phyloP scores from a whole-genome alignment of 495 filamentous ascomycete genomes.

The Lasiosphaeria ovina region DNA sequence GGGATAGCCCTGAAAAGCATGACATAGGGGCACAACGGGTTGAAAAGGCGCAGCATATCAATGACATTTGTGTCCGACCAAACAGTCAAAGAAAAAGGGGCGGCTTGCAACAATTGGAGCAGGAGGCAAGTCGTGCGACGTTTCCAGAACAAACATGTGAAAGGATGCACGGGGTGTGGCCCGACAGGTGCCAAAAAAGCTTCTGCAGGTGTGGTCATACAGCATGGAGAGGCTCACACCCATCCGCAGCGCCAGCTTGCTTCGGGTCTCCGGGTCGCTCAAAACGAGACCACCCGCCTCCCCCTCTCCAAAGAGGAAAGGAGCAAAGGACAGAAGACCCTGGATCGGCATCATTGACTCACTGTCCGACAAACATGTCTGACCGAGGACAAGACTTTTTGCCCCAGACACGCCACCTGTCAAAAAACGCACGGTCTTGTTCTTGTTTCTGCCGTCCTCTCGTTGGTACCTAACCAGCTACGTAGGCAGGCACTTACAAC shows the following conservation, averaged over 20 bases:
- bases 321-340: background rate
- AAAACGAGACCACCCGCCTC: background rate
- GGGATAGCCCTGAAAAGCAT: background rate
- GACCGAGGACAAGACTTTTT: background rate
- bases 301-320: background rate
- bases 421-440: background rate
- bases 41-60: background rate
- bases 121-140: too few species aligned
- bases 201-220: background rate
- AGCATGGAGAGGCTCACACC: background rate
- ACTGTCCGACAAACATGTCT: background rate
- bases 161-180: background rate
- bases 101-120: too few species aligned
- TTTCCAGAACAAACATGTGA: background rate
- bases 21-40: background rate
- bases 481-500: background rate
- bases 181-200: background rate
- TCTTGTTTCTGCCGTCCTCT: background rate
- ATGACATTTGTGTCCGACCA: too few species aligned
- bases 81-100: too few species aligned
- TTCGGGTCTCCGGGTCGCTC: background rate
- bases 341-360: background rate
- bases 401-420: background rate
- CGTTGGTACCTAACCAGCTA: background rate
- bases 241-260: background rate